These are phyloP conservation scores for Pythium scleroteichum DNA, from an alignment of 352 stramenopile species.

Conservation along the genomic window DNA sequence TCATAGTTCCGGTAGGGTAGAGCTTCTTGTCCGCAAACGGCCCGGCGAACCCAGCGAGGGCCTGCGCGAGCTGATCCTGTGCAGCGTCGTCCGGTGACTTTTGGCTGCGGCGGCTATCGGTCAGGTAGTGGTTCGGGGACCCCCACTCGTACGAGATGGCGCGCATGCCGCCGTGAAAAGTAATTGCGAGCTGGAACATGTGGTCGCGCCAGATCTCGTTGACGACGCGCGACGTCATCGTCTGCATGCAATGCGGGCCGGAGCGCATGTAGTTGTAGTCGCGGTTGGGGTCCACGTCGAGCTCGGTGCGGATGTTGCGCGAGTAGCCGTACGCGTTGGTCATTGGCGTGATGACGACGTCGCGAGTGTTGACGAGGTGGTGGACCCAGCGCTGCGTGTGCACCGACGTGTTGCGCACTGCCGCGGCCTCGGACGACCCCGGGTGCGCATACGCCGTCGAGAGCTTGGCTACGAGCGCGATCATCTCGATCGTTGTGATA, in stretches of 20 bases:
- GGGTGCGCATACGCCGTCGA: conserved; percentile 39
- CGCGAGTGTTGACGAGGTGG: conserved; percentile 87
- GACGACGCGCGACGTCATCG: conserved; percentile 94
- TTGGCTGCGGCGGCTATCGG: conserved; percentile 53
- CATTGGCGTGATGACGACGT: conserved; percentile 86
- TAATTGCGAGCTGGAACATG: conserved; percentile 96
- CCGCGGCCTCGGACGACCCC: conserved; percentile 9
- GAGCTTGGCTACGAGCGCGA: conserved; percentile 82
- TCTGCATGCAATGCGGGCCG: conserved; percentile 91
- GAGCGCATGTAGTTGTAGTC: conserved; percentile 97
- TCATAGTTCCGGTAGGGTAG: conserved; percentile 91
- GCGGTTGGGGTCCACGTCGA: conserved; percentile 94
- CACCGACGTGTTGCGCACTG: conserved; percentile 21
- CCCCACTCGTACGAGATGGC: conserved; percentile 98
- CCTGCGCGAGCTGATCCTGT: conserved; percentile 60
- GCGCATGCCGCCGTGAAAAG: conserved; percentile 98
- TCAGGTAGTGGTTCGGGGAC: conserved; percentile 84
- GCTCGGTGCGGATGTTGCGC: conserved; percentile 80
- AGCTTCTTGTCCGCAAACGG: conserved; percentile 65
- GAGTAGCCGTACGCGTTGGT: conserved; percentile 95
- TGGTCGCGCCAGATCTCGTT: conserved; percentile 97
- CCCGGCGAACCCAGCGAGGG: conserved; percentile 71
- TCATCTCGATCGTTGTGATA: conserved; percentile 88
- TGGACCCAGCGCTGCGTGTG: conserved; percentile 70
- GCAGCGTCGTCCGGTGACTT: conserved; percentile 80